Evolutionary conservation across 2,329 filamentous ascomycete species (phyloP).

Genomic region (Aspergillus fumigatiaffinis): DNA sequence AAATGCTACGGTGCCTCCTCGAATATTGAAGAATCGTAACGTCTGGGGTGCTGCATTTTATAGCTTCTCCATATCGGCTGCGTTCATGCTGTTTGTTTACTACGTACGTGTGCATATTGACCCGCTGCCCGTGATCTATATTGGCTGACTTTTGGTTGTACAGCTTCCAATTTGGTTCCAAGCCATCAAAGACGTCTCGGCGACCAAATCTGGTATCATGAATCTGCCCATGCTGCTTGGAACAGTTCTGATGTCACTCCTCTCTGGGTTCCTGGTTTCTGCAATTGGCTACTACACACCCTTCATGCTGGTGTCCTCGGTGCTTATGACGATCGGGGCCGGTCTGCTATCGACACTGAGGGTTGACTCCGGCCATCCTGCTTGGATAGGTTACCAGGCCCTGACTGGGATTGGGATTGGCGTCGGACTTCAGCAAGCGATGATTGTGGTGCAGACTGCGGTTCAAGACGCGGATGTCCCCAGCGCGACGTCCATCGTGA

Average conservation of each 20-base stretch:
- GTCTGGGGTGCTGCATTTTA: constrained; percentile 40
- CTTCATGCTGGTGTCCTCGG: constrained; percentile 33
- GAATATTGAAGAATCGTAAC: constrained; percentile 43
- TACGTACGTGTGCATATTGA: constrained; percentile 28
- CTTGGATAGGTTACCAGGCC: constrained; percentile 40
- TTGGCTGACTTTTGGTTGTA: not conserved
- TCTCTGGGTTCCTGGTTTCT: constrained; percentile 29
- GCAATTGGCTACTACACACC: constrained; percentile 38
- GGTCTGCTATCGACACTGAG: constrained; percentile 35
- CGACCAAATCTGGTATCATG: constrained; percentile 37
- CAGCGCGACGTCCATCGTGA: constrained; percentile 31
- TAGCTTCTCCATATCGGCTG: constrained; percentile 41
- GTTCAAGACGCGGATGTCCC: constrained; percentile 31
- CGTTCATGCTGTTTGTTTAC: constrained; percentile 44
- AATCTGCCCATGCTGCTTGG: constrained; percentile 33
- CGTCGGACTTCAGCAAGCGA: constrained; percentile 33
- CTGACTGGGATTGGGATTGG: constrained; percentile 35
- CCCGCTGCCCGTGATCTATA: not conserved
- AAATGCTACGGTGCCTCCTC: constrained; percentile 43
- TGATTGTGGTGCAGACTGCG: constrained; percentile 33
- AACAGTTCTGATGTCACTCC: constrained; percentile 28
- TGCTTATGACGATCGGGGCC: constrained; percentile 31
- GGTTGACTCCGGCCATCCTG: constrained; percentile 25
- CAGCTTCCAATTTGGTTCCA: constrained; percentile 45
- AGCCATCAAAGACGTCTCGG: constrained; percentile 32